These are phyloP conservation scores for Amaranthus tricolor DNA, from an alignment of 179 eudicot genomes.

Conservation along the genomic window DNA sequence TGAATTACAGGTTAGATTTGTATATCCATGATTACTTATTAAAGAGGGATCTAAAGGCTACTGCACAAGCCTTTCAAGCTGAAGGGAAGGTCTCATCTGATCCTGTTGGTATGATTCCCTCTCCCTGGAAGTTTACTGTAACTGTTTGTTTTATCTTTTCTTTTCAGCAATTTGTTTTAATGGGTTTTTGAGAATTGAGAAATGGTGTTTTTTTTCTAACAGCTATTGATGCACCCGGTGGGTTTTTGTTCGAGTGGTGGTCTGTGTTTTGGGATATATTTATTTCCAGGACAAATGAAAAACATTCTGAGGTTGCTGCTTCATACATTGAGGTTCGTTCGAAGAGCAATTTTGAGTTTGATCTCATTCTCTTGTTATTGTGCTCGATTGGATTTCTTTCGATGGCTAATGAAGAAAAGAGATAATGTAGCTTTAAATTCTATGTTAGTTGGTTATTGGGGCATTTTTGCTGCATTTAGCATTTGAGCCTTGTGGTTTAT, in stretches of 20 bases:
- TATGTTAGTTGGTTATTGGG: background rate
- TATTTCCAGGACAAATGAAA: slow-evolving; percentile 79
- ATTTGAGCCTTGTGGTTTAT: background rate
- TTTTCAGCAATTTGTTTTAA: background rate
- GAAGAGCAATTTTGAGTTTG: background rate
- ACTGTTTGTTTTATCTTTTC: background rate
- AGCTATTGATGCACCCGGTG: slow-evolving; percentile 99
- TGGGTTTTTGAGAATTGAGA: background rate
- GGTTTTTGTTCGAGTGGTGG: slow-evolving; percentile 88
- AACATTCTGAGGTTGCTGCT: slow-evolving; percentile 97
- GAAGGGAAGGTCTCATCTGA: slow-evolving; percentile 98
- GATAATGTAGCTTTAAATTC: background rate
- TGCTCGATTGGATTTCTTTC: background rate
- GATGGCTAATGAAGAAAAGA: background rate
- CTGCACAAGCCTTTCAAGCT: slow-evolving; percentile 94
- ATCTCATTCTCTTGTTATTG: background rate
- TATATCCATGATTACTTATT: slow-evolving; percentile 92
- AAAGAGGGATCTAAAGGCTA: slow-evolving; percentile 85
- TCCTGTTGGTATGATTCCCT: slow-evolving; percentile 72
- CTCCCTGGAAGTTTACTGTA: slow-evolving; percentile 1
- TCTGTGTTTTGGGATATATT: slow-evolving; percentile 86
- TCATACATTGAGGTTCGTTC: slow-evolving; percentile 91
- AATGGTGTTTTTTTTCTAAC: slow-evolving; percentile 11
- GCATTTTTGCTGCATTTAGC: background rate
- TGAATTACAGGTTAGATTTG: slow-evolving; percentile 77